Evolutionary conservation across 2,329 filamentous ascomycete genomes (phyloP).

Genomic region (Nannizzia gypsea): DNA sequence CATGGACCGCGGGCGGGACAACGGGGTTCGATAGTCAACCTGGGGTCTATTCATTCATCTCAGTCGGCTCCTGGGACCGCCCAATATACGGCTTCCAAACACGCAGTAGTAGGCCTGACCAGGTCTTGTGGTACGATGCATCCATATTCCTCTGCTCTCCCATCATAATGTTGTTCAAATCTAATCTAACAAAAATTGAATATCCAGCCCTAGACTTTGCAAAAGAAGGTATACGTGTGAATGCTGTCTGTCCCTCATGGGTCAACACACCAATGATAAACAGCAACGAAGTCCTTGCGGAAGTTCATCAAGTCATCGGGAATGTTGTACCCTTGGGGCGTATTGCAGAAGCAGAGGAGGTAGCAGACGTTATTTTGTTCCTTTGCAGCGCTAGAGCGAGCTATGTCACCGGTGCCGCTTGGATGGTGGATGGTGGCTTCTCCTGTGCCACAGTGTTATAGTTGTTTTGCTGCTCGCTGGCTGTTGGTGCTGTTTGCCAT

Average conservation of each 20-base stretch:
- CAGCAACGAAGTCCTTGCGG: conserved; percentile 10
- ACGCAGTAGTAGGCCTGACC: conserved; percentile 35
- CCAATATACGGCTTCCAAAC: conserved; percentile 34
- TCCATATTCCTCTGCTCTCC: too few relatives aligned
- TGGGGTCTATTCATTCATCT: conserved; percentile 25
- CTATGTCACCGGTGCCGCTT: conserved; percentile 19
- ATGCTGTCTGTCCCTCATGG: conserved; percentile 24
- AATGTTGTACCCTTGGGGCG: conserved; percentile 14
- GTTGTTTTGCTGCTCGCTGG: background rate
- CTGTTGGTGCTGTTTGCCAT: too few relatives aligned
- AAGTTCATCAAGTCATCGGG: conserved; percentile 12
- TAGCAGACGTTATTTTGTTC: conserved; percentile 22
- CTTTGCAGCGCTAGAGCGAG: conserved; percentile 21
- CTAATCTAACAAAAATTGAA: background rate
- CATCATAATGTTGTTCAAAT: background rate
- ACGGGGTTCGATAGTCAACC: conserved; percentile 30
- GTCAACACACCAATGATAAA: conserved; percentile 23
- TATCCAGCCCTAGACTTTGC: conserved; percentile 20
- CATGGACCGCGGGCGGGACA: conserved; percentile 13
- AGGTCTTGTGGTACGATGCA: conserved; percentile 20
- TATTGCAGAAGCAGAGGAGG: conserved; percentile 21
- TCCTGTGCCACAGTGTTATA: conserved; percentile 15
- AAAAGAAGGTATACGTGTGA: conserved; percentile 22
- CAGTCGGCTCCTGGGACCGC: conserved; percentile 25
- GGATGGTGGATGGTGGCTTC: conserved; percentile 15